These are phyloP conservation scores for Cinnamomum chago DNA, from an alignment of 164 flowering plant species.

Conservation along the genomic window DNA sequence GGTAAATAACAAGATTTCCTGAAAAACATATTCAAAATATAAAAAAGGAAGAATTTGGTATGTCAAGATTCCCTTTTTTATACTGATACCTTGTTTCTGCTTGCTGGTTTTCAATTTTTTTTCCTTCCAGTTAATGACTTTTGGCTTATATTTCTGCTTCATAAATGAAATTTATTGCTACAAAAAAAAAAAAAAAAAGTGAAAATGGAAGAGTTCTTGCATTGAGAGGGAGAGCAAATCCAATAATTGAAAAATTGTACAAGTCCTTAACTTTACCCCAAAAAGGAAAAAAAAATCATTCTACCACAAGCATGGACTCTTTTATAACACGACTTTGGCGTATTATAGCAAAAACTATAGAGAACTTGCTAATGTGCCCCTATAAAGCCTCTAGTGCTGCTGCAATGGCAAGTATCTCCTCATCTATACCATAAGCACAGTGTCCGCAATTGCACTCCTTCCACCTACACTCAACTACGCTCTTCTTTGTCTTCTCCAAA, in stretches of 20 bases:
- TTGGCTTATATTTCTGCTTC: no score
- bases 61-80: no score
- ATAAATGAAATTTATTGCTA: no score
- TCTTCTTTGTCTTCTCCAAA: neutral
- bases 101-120: no score
- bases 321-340: neutral
- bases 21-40: no score
- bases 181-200: no score
- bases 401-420: conserved; percentile 21
- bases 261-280: neutral
- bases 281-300: no score
- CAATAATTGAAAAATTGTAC: neutral
- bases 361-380: neutral
- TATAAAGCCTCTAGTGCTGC: conserved; percentile 15
- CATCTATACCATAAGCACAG: conserved; percentile 21
- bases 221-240: neutral
- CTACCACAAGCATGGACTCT: neutral
- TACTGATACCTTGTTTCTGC: no score
- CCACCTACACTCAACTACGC: neutral
- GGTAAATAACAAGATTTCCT: no score
- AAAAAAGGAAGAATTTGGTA: no score
- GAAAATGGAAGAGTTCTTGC: neutral
- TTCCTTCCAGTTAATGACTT: no score
- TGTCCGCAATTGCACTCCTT: conserved; percentile 15
- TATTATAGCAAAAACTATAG: neutral